Evolutionary conservation across 1,284 basidiomycete species (phyloP), one percentile per base, ranked within the genome.

Genomic region (Singerocomus inundabilis): DNA sequence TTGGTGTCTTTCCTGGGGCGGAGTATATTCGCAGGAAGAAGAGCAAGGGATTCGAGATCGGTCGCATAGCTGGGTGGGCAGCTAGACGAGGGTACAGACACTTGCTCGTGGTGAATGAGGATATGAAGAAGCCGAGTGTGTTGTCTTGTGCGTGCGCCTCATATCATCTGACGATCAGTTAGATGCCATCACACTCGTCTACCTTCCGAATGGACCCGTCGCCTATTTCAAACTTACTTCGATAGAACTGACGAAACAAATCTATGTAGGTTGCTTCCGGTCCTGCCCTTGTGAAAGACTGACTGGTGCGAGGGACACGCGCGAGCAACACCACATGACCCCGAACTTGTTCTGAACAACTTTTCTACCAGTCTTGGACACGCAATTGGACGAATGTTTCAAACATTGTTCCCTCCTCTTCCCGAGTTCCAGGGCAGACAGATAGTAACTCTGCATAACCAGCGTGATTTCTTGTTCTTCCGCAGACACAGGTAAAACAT

Each of bases 401-500:
- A 98, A 61, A 91, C 91, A 1, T 80, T 96, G 21, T 99, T 99
- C 74, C 97, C 97, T 13, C 90, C 91, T 13, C 78, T 98, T 56
- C 95, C 96, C 0, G 91, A 97, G 69, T 94, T 98, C 63, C 91
- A 96, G 69, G 97, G 97, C 16, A 80, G 97, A 36, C 97, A 99
- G 71, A 95, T 98, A 13, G 94, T 98, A 4, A 98, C 96, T 2
- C 77, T 98, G 26, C 97, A 99, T 70, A 98, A 98, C 64, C 95
- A 98, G 69, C 83, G 97, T 48, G 97, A 99, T 72, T 99, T 98
- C 70, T 73, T 99, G 51, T 99, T 99, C 75, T 98, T 99, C 78
- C 77, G 97, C 52, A 77, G 97, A 56, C 95, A 98, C 73, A 79
- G 91, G 88, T 91, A 45, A 42, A 59, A n/a, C 11, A 18, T n/a